A percentile compares a stretch with the other conserved stretches of the same genome.
These are phyloP conservation scores for Barbarea vulgaris DNA, from an alignment of 345 rosid genomes.

Conservation along the genomic window DNA sequence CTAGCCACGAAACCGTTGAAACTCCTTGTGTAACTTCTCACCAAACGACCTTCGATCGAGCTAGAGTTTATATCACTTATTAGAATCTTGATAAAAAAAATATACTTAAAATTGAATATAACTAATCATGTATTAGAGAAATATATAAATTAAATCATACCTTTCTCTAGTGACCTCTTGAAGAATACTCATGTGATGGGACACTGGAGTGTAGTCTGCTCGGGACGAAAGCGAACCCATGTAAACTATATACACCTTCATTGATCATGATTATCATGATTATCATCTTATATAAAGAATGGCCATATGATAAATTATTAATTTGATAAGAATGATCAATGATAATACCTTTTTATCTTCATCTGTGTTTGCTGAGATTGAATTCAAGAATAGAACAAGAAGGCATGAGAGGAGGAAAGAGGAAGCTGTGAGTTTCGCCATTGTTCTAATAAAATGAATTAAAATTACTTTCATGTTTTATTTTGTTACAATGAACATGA, in stretches of 20 bases:
- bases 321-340: background rate
- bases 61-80: conserved; percentile 18
- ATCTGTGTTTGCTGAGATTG: conserved; percentile 11
- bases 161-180: conserved; percentile 36
- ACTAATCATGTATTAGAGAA: background rate
- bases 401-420: conserved; percentile 19
- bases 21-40: conserved; percentile 61
- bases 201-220: conserved; percentile 28
- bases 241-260: conserved; percentile 34
- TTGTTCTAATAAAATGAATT: background rate
- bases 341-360: conserved; percentile 22
- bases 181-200: conserved; percentile 45
- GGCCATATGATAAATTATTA: background rate
- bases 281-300: background rate
- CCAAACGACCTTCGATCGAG: conserved; percentile 34
- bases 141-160: conserved; percentile 16
- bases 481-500: background rate
- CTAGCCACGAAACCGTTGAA: conserved; percentile 65
- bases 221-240: conserved; percentile 37
- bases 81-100: background rate
- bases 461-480: background rate
- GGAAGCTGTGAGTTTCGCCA: conserved; percentile 19
- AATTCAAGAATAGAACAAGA: conserved; percentile 1
- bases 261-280: background rate
- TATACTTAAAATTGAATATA: background rate